Percentiles rank a stretch among this genome's conserved stretches.
phyloP scores from a whole-genome alignment of 2,329 filamentous ascomycete species.

The Aspergillus caelatus region DNA sequence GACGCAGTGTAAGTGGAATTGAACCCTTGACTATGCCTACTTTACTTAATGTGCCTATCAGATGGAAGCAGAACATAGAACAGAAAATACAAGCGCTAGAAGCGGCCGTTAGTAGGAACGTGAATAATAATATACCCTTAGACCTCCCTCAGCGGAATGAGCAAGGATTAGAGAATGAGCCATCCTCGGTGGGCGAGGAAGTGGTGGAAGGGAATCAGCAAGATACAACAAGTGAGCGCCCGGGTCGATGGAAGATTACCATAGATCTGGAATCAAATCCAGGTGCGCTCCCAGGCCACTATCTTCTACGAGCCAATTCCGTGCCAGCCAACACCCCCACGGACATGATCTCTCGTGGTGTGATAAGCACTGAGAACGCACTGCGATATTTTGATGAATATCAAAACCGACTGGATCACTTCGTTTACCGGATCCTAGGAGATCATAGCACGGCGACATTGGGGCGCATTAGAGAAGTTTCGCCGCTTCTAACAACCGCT shows the following conservation, averaged over 20 bases:
- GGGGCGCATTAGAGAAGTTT: conserved; percentile 42
- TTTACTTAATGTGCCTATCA: conserved; percentile 13
- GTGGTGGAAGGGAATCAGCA: background rate
- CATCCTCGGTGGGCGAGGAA: background rate
- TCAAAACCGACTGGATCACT: conserved; percentile 49
- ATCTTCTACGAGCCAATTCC: background rate
- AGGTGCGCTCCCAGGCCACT: background rate
- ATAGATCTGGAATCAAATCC: conserved; percentile 35
- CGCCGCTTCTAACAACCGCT: conserved; percentile 47
- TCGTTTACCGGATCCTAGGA: conserved; percentile 48
- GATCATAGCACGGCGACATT: conserved; percentile 39
- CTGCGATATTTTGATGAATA: conserved; percentile 47
- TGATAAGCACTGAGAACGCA: conserved; percentile 47
- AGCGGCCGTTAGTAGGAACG: conserved; percentile 34
- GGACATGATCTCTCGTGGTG: conserved; percentile 50
- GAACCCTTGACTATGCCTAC: background rate
- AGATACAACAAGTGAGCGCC: background rate
- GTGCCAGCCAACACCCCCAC: background rate
- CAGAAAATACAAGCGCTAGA: conserved; percentile 42
- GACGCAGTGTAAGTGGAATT: conserved; percentile 34
- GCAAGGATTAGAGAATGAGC: background rate
- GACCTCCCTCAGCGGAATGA: background rate
- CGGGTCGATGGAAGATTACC: conserved; percentile 35
- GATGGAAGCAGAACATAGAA: conserved; percentile 46
- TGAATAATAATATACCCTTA: conserved; percentile 2